Conservation (phyloP, 345 rosid species). For the Euphorbia peplus region DNA sequence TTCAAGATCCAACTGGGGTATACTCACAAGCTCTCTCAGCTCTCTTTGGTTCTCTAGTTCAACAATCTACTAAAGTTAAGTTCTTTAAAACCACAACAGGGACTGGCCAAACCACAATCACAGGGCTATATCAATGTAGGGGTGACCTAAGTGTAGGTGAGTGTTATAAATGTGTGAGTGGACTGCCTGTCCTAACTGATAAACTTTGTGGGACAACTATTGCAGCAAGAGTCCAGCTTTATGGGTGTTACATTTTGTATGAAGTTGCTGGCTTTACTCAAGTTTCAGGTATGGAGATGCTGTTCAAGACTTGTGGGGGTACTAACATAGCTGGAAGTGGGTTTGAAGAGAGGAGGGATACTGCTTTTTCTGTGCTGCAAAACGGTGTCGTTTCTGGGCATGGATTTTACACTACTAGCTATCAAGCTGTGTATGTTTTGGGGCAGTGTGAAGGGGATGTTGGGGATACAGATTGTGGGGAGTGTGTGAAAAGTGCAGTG, state of each 20-base stretch:
- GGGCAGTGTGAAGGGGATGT: conserved; percentile 97
- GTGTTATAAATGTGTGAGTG: conserved; percentile 91
- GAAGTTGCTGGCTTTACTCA: conserved; percentile 78
- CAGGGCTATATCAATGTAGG: conserved; percentile 92
- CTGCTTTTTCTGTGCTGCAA: conserved; percentile 62
- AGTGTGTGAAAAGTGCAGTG: conserved; percentile 68
- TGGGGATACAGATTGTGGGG: conserved; percentile 90
- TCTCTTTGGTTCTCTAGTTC: conserved; percentile 73
- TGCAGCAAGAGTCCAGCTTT: conserved; percentile 80
- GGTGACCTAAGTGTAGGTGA: conserved; percentile 74
- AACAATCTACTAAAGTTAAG: conserved; percentile 73
- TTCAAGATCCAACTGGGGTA: conserved; percentile 77
- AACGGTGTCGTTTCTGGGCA: conserved; percentile 69
- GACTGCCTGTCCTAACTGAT: conserved; percentile 66
- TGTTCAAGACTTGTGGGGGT: conserved; percentile 79
- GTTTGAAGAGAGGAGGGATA: conserved; percentile 81
- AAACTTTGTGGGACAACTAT: conserved; percentile 72
- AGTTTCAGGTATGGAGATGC: conserved; percentile 87
- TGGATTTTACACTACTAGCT: conserved; percentile 69
- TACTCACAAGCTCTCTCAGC: conserved; percentile 88
- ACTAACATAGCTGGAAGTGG: conserved; percentile 63
- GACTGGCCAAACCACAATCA: conserved; percentile 62
- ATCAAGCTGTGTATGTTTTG: conserved; percentile 61
- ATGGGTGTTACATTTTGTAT: conserved; percentile 83
- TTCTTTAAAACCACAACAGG: conserved; percentile 86